Base-by-base conservation (phyloP, 441 rosid genomes). In the Jatropha podagrica region DNA sequence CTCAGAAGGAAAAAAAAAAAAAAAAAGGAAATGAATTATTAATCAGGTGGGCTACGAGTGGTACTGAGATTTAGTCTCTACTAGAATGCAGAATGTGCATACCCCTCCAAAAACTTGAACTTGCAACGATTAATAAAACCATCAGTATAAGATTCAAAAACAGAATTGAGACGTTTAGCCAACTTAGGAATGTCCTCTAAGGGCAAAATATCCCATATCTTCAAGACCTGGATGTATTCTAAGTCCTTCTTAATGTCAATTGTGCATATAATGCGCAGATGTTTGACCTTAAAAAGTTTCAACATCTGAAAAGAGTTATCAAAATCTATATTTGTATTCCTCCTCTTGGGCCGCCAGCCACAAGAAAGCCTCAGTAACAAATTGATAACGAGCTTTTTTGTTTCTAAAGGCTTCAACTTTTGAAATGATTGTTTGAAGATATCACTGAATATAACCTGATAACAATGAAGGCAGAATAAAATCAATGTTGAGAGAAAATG, bases 321-420 rank as follows among this genome's bases (percentile, higher is more conserved):
- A 73, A 82, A 83, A 46, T 17, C 12, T 54, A 74, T 13, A 23
- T 81, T 80, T 5, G 70, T 69, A 6, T 44, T 84, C 76, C 74
- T 72, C 59, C 41, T 86, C 82, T 75, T 81, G 1, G 88, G 88
- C 37, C 85, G 75, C 92, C 88, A 86, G 48, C 92, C 92, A 58
- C 65, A 68, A 9, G 92, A 76, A 77, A 88, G 85, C 75, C 61
- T 84, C 42, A 64, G 65, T 26, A 87, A 67, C 38, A 82, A 66
- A 40, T 62, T 72, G 7, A 87, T 27, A 26, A 86, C 78, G 0
- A 58, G 61, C 59, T 69, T 78, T 80, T 85, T 75, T 48, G 40
- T 71, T 20, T 59, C 59, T 2, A 56, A 32, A 37, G 83, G 68
- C 65, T 70, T 74, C 71, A 85, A 37, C 64, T 76, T 87, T 65